Conservation (phyloP, 2,329 filamentous ascomycete species). For the Fusarium pilosicola region DNA sequence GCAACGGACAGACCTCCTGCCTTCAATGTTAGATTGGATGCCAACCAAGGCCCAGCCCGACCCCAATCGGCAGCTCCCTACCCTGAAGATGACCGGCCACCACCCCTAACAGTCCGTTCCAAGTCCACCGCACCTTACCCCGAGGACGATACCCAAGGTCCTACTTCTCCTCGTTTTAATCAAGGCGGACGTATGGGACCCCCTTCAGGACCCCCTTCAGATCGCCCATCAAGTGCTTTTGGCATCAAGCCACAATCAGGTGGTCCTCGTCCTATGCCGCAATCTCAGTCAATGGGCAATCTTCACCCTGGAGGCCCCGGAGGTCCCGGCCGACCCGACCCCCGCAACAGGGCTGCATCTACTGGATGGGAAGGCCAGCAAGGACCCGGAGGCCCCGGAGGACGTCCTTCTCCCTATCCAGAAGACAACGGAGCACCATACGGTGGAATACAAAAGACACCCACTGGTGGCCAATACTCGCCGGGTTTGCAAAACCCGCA, state of each 20-base stretch:
- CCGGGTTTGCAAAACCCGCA: slow-evolving; percentile 34
- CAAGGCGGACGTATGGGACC: slow-evolving; percentile 61
- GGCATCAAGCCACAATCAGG: slow-evolving; percentile 60
- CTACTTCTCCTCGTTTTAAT: slow-evolving; percentile 54
- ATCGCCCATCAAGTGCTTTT: slow-evolving; percentile 63
- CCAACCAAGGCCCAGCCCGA: slow-evolving; percentile 48
- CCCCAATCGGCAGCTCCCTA: slow-evolving; percentile 73
- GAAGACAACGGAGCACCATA: slow-evolving; percentile 43
- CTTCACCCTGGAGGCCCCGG: slow-evolving; percentile 53
- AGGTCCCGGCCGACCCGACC: slow-evolving; percentile 50
- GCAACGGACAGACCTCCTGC: slow-evolving; percentile 56
- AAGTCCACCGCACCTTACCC: slow-evolving; percentile 73
- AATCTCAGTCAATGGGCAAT: slow-evolving; percentile 58
- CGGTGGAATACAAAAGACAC: slow-evolving; percentile 44
- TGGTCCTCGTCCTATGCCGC: slow-evolving; percentile 51
- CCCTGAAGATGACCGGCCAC: slow-evolving; percentile 72
- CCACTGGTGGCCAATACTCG: slow-evolving; percentile 38
- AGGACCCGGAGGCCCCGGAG: slow-evolving; percentile 37
- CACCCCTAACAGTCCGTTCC: slow-evolving; percentile 57
- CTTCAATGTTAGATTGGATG: slow-evolving; percentile 62
- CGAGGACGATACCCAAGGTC: slow-evolving; percentile 61
- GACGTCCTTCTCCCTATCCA: slow-evolving; percentile 40
- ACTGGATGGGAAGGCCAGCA: slow-evolving; percentile 55
- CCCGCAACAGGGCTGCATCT: slow-evolving; percentile 56
- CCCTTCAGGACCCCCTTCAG: slow-evolving; percentile 57